These are phyloP conservation scores for Alternaria rosae DNA, from an alignment of 2,329 filamentous ascomycete species.

Conservation along the genomic window DNA sequence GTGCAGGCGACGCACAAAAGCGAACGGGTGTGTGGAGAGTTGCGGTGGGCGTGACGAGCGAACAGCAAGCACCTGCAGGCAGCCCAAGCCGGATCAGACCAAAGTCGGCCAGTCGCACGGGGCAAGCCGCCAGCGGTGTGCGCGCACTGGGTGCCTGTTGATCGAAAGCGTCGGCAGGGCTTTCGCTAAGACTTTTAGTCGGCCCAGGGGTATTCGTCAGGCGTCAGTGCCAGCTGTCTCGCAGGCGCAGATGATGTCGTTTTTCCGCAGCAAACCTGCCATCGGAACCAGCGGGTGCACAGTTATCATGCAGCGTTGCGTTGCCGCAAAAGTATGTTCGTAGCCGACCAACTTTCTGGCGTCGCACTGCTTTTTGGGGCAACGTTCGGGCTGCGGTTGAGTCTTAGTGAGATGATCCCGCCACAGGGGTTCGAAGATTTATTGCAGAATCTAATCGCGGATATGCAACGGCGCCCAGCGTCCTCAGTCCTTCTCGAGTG, in stretches of 20 bases:
- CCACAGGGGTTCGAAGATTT: constrained; percentile 26
- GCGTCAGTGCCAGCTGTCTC: constrained; percentile 40
- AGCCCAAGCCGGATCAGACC: constrained; percentile 30
- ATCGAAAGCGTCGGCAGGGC: constrained; percentile 39
- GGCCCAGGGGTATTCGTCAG: constrained; percentile 36
- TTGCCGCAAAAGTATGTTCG: constrained; percentile 20
- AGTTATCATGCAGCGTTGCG: constrained; percentile 5
- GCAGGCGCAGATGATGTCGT: constrained; percentile 30
- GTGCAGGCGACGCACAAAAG: constrained; percentile 40
- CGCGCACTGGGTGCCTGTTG: constrained; percentile 36
- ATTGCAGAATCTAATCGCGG: constrained; percentile 29
- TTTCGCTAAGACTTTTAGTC: constrained; percentile 30
- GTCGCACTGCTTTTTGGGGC: constrained; percentile 20
- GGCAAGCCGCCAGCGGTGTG: constrained; percentile 44
- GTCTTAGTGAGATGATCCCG: constrained; percentile 25
- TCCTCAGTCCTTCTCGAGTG: constrained; percentile 57
- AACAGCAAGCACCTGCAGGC: constrained; percentile 42
- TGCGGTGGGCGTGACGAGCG: constrained; percentile 38
- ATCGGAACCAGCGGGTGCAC: constrained; percentile 1
- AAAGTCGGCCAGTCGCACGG: constrained; percentile 37
- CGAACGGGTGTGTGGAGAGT: constrained; percentile 32
- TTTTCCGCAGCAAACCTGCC: constrained; percentile 11
- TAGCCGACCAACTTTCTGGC: constrained; percentile 1
- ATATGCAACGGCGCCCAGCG: constrained; percentile 23
- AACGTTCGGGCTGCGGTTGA: constrained; percentile 31